Base-by-base conservation (phyloP, 108 stramenopile genomes). In the Epithemia pelagica region DNA sequence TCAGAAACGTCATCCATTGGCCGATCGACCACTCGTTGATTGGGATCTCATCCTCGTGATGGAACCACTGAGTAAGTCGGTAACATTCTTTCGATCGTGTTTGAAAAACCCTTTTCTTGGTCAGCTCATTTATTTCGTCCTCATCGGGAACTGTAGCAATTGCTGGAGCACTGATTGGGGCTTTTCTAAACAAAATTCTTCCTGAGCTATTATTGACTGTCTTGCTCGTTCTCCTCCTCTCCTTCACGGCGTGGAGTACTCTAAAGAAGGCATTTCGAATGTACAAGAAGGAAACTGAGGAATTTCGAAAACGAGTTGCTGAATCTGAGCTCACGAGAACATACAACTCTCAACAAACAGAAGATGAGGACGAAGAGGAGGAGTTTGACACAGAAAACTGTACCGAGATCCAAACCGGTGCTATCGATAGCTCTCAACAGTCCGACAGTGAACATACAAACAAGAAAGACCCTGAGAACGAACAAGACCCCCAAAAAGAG, bases 41-140 rank as follows among this genome's bases (percentile, higher is more conserved):
- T 98, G 97, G 97, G 96, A 97, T 70, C 71, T 98, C 27, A 96
- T 98, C 68, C 56, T 98, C 5, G 88, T 96, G 18, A 97, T 97
- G 96, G 97, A 98, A 74, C 97, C 97, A 1, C 69, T 96, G 2
- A 97, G 37, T 46, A 46, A 46, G 37, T 46, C 15, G 15, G 37
- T 46, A 10, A 46, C 5, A n/a, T n/a, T n/a, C n/a, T n/a, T n/a
- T n/a, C 95, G 82, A n/a, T n/a, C n/a, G n/a, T n/a, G n/a, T n/a
- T n/a, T n/a, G n/a, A n/a, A n/a, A n/a, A n/a, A n/a, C n/a, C n/a
- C n/a, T n/a, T n/a, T n/a, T n/a, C n/a, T n/a, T n/a, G n/a, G n/a
- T n/a, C n/a, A n/a, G n/a, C n/a, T n/a, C n/a, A n/a, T n/a, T n/a
- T n/a, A n/a, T n/a, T n/a, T n/a, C n/a, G n/a, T n/a, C n/a, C n/a